Conservation (phyloP, 2,329 filamentous ascomycete genomes). For the Trichoderma afroharzianum region DNA sequence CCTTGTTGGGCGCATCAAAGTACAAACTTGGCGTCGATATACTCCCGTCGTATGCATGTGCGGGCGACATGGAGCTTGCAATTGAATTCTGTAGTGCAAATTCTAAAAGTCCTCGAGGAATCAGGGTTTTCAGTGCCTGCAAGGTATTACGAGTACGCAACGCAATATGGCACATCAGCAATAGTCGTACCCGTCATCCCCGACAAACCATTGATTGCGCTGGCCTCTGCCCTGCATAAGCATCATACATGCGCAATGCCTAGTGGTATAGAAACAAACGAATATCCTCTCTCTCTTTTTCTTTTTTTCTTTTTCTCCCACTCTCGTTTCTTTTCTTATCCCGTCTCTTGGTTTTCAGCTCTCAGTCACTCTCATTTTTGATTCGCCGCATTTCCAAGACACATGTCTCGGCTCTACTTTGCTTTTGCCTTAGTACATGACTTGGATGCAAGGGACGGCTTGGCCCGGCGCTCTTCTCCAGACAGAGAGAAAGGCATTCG, state of each 20-base stretch:
- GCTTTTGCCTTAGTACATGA: neutral
- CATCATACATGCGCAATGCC: neutral
- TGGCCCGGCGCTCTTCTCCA: neutral
- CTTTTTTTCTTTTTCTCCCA: neutral
- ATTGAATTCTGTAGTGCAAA: neutral
- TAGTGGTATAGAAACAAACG: neutral
- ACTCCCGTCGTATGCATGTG: neutral
- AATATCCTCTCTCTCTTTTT: neutral
- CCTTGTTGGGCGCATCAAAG: neutral
- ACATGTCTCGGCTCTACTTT: slow-evolving; percentile 3
- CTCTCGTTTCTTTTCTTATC: neutral
- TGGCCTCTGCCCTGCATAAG: neutral
- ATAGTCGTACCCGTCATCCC: slow-evolving; percentile 6
- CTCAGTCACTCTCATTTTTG: neutral
- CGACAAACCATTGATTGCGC: neutral
- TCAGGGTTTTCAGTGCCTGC: neutral
- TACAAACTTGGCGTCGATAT: neutral
- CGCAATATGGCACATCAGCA: neutral
- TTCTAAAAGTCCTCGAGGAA: neutral
- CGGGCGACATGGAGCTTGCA: neutral
- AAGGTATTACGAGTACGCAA: neutral
- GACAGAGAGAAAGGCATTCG: neutral
- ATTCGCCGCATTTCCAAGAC: neutral
- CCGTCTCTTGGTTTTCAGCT: neutral
- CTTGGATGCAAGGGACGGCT: neutral